phyloP scores from a whole-genome alignment of 352 stramenopile species.

The Thraustochytrium sp. region DNA sequence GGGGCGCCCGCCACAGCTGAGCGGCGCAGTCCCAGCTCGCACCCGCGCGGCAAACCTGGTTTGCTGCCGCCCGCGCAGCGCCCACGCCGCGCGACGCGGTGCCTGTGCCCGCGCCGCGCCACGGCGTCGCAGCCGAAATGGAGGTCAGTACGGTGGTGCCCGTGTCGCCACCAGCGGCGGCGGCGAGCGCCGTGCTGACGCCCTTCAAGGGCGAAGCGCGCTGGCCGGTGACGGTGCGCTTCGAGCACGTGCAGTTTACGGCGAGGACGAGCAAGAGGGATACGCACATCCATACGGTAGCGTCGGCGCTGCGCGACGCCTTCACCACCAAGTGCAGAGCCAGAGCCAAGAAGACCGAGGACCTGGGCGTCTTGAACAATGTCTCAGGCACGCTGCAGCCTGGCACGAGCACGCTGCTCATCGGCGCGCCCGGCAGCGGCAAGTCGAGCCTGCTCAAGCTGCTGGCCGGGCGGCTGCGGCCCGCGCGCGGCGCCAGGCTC shows the following conservation, averaged over 20 bases:
- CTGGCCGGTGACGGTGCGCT: neutral
- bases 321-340: no score
- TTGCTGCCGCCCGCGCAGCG: no score
- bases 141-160: no score
- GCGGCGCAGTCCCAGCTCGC: no score
- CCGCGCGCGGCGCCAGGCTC: neutral
- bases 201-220: neutral
- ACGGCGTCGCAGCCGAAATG: no score
- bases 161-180: no score
- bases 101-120: no score
- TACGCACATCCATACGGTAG: neutral
- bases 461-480: neutral
- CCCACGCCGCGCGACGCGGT: no score
- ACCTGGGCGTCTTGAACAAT: neutral
- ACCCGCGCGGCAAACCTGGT: no score
- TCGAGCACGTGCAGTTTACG: neutral
- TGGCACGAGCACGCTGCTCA: neutral
- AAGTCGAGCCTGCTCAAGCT: constrained; percentile 1
- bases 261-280: neutral
- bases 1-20: no score
- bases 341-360: neutral
- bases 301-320: neutral
- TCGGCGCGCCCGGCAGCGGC: neutral
- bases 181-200: no score
- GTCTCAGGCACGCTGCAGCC: neutral